Evolutionary conservation across 2,329 filamentous ascomycete genomes (phyloP).

Genomic region (Dryadomyces quercivorus): DNA sequence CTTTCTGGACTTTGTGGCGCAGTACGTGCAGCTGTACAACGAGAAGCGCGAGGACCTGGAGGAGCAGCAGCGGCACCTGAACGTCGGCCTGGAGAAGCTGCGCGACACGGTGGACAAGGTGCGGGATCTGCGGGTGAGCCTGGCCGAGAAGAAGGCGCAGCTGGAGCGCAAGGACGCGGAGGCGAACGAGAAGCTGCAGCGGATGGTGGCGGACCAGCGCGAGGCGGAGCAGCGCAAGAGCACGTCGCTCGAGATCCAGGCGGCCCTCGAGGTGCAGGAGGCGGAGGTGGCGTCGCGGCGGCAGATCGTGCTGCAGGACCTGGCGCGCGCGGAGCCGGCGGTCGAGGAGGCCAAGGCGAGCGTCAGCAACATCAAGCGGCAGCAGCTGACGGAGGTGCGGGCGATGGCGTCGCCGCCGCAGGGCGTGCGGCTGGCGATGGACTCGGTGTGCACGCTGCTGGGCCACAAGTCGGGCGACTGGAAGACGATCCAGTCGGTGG

Average conservation of each 20-base stretch:
- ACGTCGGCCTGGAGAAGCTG: slow-evolving; percentile 94
- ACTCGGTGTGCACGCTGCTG: slow-evolving; percentile 91
- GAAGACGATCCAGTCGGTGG: slow-evolving; percentile 80
- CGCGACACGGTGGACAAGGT: slow-evolving; percentile 97
- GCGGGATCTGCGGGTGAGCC: slow-evolving; percentile 74
- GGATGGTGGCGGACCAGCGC: slow-evolving; percentile 91
- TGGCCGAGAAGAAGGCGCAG: slow-evolving; percentile 89
- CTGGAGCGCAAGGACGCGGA: slow-evolving; percentile 89
- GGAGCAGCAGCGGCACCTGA: slow-evolving; percentile 95
- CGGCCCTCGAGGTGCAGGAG: slow-evolving; percentile 78
- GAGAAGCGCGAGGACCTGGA: slow-evolving; percentile 98
- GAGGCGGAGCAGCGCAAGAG: slow-evolving; percentile 88
- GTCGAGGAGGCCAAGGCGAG: slow-evolving; percentile 88
- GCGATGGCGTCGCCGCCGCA: slow-evolving; percentile 90
- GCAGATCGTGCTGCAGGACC: slow-evolving; percentile 74
- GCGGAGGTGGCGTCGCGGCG: slow-evolving; percentile 71
- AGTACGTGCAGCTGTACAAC: slow-evolving; percentile 94
- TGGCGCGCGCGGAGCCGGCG: slow-evolving; percentile 85
- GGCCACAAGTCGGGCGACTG: slow-evolving; percentile 86
- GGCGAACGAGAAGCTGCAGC: slow-evolving; percentile 92
- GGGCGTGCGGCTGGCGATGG: slow-evolving; percentile 82
- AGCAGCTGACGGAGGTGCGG: slow-evolving; percentile 92
- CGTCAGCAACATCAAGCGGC: slow-evolving; percentile 96
- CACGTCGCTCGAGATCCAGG: slow-evolving; percentile 79
- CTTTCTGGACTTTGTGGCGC: slow-evolving; percentile 94